Evolutionary conservation across 495 filamentous ascomycete species (phyloP), one percentile per base, ranked within the genome.

Genomic region (Antarctomyces pellizariae): DNA sequence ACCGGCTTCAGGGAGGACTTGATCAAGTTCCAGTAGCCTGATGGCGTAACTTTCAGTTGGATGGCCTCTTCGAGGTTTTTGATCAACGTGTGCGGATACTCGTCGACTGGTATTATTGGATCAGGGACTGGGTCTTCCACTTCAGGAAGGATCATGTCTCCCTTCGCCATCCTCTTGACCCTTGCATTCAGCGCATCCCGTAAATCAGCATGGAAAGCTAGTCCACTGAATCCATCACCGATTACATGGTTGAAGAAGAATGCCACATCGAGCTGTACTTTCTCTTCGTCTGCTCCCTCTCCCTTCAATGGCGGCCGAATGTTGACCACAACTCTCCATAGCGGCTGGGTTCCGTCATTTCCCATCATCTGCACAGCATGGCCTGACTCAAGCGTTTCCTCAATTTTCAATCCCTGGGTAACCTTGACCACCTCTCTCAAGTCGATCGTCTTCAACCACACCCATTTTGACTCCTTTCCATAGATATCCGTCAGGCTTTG

Each of bases 191-290:
- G 19, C 17, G 31, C 24, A 15, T 22, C 13, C 18, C 27, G 25
- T 18, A 33, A 28, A 4, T 18, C 24, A 11, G 18, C 4, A 9
- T 33, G 31, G 18, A 33, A 33, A 2, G 18, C 24, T 3, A 11
- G 25, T 2, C 16, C 14, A 0, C 25, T 28, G 6, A 33, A 2
- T 1, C 31, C 31, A 24, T 33, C 31, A 2, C 18, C 31, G 1
- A 33, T 33, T 2, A 7, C 31, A 23, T 33, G 31, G n/a, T 33
- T 24, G 11, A 5, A n/a, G 25, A 33, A 22, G 25, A 33, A 33
- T 7, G 21, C 16, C 7, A 33, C 4, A 1, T 9, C 19, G 15
- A 33, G 28, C 12, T n/a, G 5, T 22, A 11, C 8, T 20, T 13
- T 2, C 11, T 12, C 4, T 12, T 11, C n/a, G n/a, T n/a, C n/a